Evolutionary conservation across 192 early-diverging fungal genomes (phyloP), one percentile per base, ranked within the genome.

Genomic region (Haplosporangium gracile): DNA sequence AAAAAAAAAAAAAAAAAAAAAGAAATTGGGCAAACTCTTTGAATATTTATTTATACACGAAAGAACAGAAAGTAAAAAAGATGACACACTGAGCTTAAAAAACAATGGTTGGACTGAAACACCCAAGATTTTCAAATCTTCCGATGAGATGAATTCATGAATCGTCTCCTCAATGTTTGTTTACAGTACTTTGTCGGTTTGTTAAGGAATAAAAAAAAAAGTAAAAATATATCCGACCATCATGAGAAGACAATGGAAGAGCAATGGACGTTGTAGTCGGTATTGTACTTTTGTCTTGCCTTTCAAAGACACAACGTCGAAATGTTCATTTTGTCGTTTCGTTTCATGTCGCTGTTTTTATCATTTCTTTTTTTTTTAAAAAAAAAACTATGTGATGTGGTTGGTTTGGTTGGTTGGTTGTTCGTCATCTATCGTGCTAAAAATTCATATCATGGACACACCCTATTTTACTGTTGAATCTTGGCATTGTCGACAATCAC

Each of bases 401-500:
- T 36, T 36, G 9, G 43, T 9, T 45, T 45, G 43, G 43, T 45
- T 43, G 42, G 24, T 29, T 63, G 57, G 4, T 74, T 38, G 51
- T 55, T 53, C 26, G 20, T 38, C 36, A 38, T 51, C 74, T 43
- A 53, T 57, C 73, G 1, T 4, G 18, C 45, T 57, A 45, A 32
- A 20, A 20, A 11, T 57, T 24, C 34, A 55, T 20, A 34, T 26
- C 49, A n/a, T 38, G 22, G 20, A 40, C 2, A 24, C 40, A 24
- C 34, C 18, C 16, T 65, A 29, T 53, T 22, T 32, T 81, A 80
- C 69, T 86, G 53, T 16, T 74, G 79, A 18, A 86, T 40, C 76
- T 77, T 86, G 11, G 79, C 79, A 78, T 86, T 86, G 71, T 86
- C 84, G 5, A 81, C 75, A 63, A 86, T 86, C 60, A 86, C 49